These are phyloP conservation scores for Francoa sonchifolia DNA, from an alignment of 441 rosid genomes.

Conservation along the genomic window DNA sequence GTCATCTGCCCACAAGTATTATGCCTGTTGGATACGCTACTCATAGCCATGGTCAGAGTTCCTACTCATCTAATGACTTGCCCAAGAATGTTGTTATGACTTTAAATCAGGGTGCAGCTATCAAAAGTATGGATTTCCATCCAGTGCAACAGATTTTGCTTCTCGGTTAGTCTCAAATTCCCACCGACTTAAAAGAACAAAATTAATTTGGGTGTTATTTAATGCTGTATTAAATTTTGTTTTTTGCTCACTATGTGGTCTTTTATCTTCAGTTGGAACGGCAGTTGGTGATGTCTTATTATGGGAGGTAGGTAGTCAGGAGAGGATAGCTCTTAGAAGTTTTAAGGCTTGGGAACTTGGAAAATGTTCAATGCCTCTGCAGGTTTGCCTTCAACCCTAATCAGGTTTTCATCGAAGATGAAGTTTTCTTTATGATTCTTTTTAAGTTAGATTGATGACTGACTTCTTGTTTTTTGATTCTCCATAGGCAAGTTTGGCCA, in stretches of 20 bases:
- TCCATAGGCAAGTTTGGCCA: constrained; percentile 43
- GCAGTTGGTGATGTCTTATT: constrained; percentile 51
- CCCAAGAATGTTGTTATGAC: constrained; percentile 47
- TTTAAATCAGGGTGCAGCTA: constrained; percentile 50
- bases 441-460: constrained; percentile 4
- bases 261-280: constrained; percentile 60
- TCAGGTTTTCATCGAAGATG: constrained; percentile 8
- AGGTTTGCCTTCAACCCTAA: constrained; percentile 32
- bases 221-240: constrained; percentile 3
- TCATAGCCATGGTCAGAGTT: constrained; percentile 61
- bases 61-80: constrained; percentile 57
- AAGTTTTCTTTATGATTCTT: constrained; percentile 6
- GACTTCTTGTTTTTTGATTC: constrained; percentile 12
- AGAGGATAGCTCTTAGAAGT: constrained; percentile 39
- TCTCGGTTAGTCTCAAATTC: constrained; percentile 64
- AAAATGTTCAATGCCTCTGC: constrained; percentile 36
- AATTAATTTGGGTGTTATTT: constrained; percentile 2
- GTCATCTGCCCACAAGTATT: constrained; percentile 51
- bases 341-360: constrained; percentile 64
- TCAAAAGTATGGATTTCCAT: constrained; percentile 82
- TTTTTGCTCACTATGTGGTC: constrained; percentile 6
- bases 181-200: constrained; percentile 3
- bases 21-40: constrained; percentile 46
- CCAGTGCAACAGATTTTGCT: constrained; percentile 56
- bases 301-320: constrained; percentile 67